A percentile compares a stretch with the other conserved stretches of the same genome.
These are phyloP conservation scores for Lactuca sativa DNA, from an alignment of 129 eudicot genomes.

Conservation along the genomic window DNA sequence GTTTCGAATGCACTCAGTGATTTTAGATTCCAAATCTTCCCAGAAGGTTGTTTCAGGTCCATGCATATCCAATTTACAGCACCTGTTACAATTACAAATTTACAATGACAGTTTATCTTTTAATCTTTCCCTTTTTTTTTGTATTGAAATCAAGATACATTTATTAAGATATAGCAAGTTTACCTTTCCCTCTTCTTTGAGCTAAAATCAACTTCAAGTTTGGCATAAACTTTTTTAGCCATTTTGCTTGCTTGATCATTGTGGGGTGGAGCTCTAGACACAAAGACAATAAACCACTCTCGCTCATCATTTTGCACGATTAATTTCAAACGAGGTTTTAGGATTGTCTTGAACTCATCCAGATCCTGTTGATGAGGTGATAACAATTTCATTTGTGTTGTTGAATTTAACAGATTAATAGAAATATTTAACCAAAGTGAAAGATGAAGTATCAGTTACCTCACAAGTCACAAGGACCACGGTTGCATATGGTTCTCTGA, in stretches of 20 bases:
- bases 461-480: conserved; percentile 94
- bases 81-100: conserved; percentile 38
- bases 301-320: conserved; percentile 94
- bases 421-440: not conserved
- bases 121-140: no score
- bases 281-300: conserved; percentile 97
- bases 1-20: conserved; percentile 76
- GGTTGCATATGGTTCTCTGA: conserved; percentile 95
- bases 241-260: conserved; percentile 91
- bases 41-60: conserved; percentile 82
- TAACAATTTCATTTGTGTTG: no score
- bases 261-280: conserved; percentile 86
- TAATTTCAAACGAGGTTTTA: conserved; percentile 92
- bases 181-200: conserved; percentile 97
- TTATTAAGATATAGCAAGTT: conserved; percentile 11
- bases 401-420: not conserved
- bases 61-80: conserved; percentile 88
- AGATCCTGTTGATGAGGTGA: conserved; percentile 56
- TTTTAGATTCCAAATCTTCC: conserved; percentile 93
- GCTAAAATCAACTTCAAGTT: conserved; percentile 96
- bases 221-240: conserved; percentile 95
- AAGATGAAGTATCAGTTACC: conserved; percentile 46
- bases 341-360: conserved; percentile 95
- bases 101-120: conserved; percentile 10
- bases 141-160: not conserved